phyloP scores from a whole-genome alignment of 139 green algal species.

The Yamagishiella unicocca region DNA sequence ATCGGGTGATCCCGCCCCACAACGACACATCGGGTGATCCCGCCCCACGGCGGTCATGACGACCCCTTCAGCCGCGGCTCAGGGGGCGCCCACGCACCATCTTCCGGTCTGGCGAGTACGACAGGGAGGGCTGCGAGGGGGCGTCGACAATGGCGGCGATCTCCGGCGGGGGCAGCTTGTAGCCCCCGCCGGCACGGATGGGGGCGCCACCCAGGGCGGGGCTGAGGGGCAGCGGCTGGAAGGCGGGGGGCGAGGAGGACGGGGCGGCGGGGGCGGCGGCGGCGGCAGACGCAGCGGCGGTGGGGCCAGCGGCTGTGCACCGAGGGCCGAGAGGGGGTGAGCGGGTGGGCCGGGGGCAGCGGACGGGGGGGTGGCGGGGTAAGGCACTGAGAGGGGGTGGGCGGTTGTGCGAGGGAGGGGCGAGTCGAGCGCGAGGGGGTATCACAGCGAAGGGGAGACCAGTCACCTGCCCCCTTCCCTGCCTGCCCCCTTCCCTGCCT shows the following conservation, averaged over 20 bases:
- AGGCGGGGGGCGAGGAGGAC: neutral
- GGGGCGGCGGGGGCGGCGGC: neutral
- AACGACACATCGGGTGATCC: no score
- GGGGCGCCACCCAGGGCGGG: neutral
- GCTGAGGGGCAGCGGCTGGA: neutral
- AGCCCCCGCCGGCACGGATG: conserved; percentile 63
- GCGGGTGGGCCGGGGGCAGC: neutral
- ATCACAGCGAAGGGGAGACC: no score
- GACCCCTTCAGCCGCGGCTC: no score
- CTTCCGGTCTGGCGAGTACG: conserved; percentile 91
- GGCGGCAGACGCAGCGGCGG: neutral
- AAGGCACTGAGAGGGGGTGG: no score
- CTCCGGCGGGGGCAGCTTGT: conserved; percentile 85
- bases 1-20: no score
- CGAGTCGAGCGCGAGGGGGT: no score
- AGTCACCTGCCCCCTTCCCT: no score
- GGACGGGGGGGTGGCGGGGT: no score
- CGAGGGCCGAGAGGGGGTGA: neutral
- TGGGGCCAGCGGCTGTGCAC: neutral
- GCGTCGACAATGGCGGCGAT: conserved; percentile 93
- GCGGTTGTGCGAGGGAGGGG: no score
- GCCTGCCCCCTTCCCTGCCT: no score
- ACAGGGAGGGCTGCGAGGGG: conserved; percentile 83
- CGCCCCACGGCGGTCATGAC: no score
- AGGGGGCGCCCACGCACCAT: conserved; percentile 53